Evolutionary conservation across 352 stramenopile species (phyloP).

Genomic region (Phytophthora nicotianae): DNA sequence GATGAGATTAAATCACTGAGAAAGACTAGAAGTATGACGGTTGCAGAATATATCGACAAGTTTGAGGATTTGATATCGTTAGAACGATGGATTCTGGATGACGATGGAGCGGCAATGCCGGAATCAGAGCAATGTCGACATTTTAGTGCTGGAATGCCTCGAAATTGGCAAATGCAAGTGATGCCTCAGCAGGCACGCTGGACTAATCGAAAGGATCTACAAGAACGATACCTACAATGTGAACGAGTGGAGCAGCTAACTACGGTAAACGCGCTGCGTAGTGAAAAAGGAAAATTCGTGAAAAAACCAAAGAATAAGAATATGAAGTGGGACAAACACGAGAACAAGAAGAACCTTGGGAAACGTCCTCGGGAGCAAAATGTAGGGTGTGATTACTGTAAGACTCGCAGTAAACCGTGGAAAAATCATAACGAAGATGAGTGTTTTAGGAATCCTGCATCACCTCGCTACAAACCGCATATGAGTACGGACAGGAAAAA

Average conservation of each 20-base stretch:
- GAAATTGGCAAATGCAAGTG: neutral
- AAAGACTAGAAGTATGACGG: neutral
- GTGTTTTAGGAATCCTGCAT: neutral
- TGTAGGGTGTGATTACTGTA: neutral
- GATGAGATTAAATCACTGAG: neutral
- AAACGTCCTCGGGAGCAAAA: neutral
- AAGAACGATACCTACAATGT: neutral
- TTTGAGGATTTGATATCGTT: neutral
- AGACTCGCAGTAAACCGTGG: neutral
- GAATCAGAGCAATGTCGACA: neutral
- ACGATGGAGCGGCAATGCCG: neutral
- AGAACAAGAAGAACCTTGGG: too few species aligned
- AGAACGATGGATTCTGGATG: neutral
- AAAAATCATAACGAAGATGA: neutral
- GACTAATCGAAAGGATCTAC: neutral
- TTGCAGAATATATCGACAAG: neutral
- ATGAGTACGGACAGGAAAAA: neutral
- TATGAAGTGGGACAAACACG: too few species aligned
- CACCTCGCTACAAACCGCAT: neutral
- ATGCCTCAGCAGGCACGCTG: neutral
- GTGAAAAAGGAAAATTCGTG: too few species aligned
- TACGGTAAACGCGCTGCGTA: too few species aligned
- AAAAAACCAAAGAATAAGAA: too few species aligned
- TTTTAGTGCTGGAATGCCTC: neutral
- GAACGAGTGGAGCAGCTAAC: too few species aligned